phyloP scores from a whole-genome alignment of 352 stramenopile genomes.

The Blastocystis sp. region DNA sequence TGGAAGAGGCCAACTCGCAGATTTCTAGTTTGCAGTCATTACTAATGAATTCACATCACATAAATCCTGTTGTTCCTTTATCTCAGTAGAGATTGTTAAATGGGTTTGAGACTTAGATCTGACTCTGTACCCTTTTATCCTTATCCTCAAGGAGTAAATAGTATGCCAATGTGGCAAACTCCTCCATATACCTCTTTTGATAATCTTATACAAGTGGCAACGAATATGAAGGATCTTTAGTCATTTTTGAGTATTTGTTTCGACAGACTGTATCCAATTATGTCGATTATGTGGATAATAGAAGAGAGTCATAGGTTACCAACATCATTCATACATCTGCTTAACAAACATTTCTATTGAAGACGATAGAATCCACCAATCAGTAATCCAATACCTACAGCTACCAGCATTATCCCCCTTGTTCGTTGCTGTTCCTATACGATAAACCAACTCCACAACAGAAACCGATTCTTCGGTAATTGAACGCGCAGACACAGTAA shows the following conservation, averaged over 20 bases:
- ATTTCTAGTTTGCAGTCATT: constrained; percentile 6
- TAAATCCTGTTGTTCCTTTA: not conserved
- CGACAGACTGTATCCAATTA: too few species aligned
- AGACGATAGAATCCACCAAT: constrained; percentile 1
- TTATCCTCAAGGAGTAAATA: not conserved
- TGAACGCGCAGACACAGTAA: constrained; percentile 3
- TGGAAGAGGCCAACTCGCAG: constrained; percentile 39
- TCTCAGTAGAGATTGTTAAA: not conserved
- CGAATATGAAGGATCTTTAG: too few species aligned
- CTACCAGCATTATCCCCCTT: not conserved
- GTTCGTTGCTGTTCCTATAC: not conserved
- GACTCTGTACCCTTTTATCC: not conserved
- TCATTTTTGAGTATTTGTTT: too few species aligned
- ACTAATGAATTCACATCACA: not conserved
- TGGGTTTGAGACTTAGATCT: not conserved
- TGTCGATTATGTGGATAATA: too few species aligned
- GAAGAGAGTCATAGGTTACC: too few species aligned
- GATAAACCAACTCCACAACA: not conserved
- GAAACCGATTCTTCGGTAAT: constrained; percentile 3
- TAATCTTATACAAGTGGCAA: too few species aligned
- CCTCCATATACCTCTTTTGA: too few species aligned
- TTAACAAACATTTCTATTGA: too few species aligned
- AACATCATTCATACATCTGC: too few species aligned
- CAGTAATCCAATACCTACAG: not conserved
- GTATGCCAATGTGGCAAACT: too few species aligned